Evolutionary conservation across 2,329 filamentous ascomycete genomes (phyloP), one percentile per base, ranked within the genome.

Genomic region (Aspergillus versicolor): DNA sequence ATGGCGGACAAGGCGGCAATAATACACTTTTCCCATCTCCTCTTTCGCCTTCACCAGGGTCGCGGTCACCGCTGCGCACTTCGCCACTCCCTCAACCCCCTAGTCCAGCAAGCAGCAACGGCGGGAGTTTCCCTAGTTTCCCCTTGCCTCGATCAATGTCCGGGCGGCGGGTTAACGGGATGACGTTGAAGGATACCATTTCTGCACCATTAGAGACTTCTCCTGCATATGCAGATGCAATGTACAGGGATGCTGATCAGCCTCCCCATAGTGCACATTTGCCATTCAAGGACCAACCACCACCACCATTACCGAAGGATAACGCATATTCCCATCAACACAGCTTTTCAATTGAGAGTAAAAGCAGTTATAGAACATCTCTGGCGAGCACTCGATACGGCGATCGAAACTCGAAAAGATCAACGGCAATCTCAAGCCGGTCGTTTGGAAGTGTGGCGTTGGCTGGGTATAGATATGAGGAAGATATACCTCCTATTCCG

Each of bases 21-120:
- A 82, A 82, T 50, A 86, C 85, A 41, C 82, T 80, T 61, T 83
- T 82, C 56, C 78, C 82, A 24, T 90, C 89, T n/a, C 88, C 88
- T 7, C 78, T 81, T 54, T 85, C 84, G 13, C 81, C 83, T 24
- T 77, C 74, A 56, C 79, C 79, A 70, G 65, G 79, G 68, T 57
- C 74, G 69, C 66, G 75, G 74, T 70, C 78, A 69, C 72, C 75
- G 13, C 73, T 72, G 58, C 72, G 65, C 45, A 74, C 74, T 2
- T 65, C 73, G n/a, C 75, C 78, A 7, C 54, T 75, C 22, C 71
- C 73, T 34, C 71, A 75, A 4, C 79, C 81, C 11, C 73, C 82
- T 1, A 78, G 81, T 51, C 13, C 50, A 27, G 61, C 78, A 12
- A 74, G 27, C 27, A 30, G 73, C 7, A 77, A 76, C 56, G 71